Evolutionary conservation across 2,329 filamentous ascomycete genomes (phyloP).

Genomic region (Stagonosporopsis rhizophila): DNA sequence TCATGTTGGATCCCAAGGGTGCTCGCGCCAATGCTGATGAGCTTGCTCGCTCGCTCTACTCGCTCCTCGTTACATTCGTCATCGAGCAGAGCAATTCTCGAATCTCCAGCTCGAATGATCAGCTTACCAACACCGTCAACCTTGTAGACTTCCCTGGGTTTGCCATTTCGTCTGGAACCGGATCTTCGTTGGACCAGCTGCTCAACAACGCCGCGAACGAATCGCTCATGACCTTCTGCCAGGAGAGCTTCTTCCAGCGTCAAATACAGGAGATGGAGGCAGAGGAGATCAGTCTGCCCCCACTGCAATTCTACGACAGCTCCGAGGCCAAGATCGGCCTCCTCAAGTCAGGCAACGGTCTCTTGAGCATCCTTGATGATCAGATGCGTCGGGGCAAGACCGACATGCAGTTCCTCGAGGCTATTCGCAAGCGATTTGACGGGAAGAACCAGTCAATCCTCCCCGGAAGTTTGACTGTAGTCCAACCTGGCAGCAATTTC

Average conservation of each 20-base stretch:
- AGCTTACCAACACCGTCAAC: slow-evolving; percentile 91
- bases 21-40: slow-evolving; percentile 93
- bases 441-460: slow-evolving; percentile 91
- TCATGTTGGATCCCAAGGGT: slow-evolving; percentile 93
- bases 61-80: slow-evolving; percentile 89
- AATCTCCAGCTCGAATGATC: slow-evolving; percentile 84
- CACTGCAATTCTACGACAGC: slow-evolving; percentile 98
- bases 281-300: slow-evolving; percentile 87
- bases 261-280: slow-evolving; percentile 93
- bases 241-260: slow-evolving; percentile 95
- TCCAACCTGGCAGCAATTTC: slow-evolving; percentile 88
- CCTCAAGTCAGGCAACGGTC: slow-evolving; percentile 88
- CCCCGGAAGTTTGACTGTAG: slow-evolving; percentile 75
- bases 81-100: slow-evolving; percentile 92
- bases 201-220: slow-evolving; percentile 95
- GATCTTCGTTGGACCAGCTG: slow-evolving; percentile 87
- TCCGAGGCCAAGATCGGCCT: slow-evolving; percentile 91
- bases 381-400: slow-evolving; percentile 89
- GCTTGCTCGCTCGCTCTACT: slow-evolving; percentile 90
- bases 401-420: slow-evolving; percentile 89
- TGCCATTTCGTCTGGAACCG: slow-evolving; percentile 80
- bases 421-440: slow-evolving; percentile 89
- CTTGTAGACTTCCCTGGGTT: slow-evolving; percentile 98
- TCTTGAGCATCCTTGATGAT: slow-evolving; percentile 94
- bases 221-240: slow-evolving; percentile 87